Conservation (phyloP, 345 rosid genomes). For the Euclidium syriacum region DNA sequence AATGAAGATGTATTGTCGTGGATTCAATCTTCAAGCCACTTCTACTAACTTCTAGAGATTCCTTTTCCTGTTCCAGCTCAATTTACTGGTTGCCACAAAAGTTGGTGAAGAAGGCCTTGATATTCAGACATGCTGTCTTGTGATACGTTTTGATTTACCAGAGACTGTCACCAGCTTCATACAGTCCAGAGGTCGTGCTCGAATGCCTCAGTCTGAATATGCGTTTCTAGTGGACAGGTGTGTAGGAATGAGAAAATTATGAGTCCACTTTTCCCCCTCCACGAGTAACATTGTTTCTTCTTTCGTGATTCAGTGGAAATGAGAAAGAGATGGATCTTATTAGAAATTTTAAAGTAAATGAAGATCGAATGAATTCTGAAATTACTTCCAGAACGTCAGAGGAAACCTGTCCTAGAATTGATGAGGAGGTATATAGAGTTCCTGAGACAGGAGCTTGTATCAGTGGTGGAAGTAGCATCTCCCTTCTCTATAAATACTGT, state of each 20-base stretch:
- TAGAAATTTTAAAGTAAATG: slow-evolving; percentile 50
- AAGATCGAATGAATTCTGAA: slow-evolving; percentile 66
- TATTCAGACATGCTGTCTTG: slow-evolving; percentile 96
- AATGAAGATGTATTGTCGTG: neutral
- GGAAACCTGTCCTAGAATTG: slow-evolving; percentile 40
- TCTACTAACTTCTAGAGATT: slow-evolving; percentile 11
- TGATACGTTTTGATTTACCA: slow-evolving; percentile 91
- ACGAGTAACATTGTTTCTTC: slow-evolving; percentile 13
- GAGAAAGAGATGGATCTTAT: slow-evolving; percentile 70
- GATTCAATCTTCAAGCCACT: slow-evolving; percentile 9
- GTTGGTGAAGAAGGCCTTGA: slow-evolving; percentile 99
- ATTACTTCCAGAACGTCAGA: slow-evolving; percentile 58
- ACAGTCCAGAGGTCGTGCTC: slow-evolving; percentile 97
- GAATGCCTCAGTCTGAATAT: slow-evolving; percentile 94
- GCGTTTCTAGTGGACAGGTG: slow-evolving; percentile 92
- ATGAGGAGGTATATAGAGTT: slow-evolving; percentile 64
- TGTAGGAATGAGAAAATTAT: slow-evolving; percentile 10
- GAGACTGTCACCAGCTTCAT: slow-evolving; percentile 94
- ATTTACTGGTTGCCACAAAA: slow-evolving; percentile 90
- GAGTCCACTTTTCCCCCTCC: neutral
- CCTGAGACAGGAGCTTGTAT: slow-evolving; percentile 69
- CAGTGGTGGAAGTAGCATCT: slow-evolving; percentile 75
- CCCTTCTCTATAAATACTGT: slow-evolving; percentile 78
- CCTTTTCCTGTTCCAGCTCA: slow-evolving; percentile 55
- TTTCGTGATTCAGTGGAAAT: slow-evolving; percentile 51